Base-by-base conservation (phyloP, 257 asterid genomes). In the Solanum piurae region DNA sequence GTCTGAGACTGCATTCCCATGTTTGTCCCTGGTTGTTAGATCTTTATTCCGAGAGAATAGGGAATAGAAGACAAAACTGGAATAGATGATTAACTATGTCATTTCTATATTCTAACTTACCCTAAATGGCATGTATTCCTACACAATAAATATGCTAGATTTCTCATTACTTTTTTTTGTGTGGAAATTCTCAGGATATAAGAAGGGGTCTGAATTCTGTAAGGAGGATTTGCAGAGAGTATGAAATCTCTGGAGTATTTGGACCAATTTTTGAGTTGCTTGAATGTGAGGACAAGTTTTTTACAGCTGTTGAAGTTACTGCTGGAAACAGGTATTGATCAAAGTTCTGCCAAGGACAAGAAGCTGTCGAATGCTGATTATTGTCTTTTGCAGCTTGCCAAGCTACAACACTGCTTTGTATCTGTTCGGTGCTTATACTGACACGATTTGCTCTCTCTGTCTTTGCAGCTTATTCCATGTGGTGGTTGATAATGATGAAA, bases 301-400 rank as follows among this genome's bases (percentile, higher is more conserved):
- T 96, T 94, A 97, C 99, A 16, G 99, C 99, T 88, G 99, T 97
- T 87, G 99, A 97, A 93, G 99, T 96, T 86, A 97, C 99, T 91
- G 99, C 99, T 90, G 99, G 98, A 89, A 97, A 95, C 93, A 97
- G 99, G 99, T 96, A 49, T n/a, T 33, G 72, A 52, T 82, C 31
- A 49, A 82, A 82, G 86, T 46, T 82, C 29, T 49, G 58, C 82
- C 66, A 76, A 52, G 74, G 76, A 83, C 88, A 76, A 20, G 69
- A 82, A 82, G 69, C 68, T 80, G 68, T 34, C 29, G 62, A 52
- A 58, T 58, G 25, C 66, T 58, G 31, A 20, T 49, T 82, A 49
- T 82, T 49, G 86, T 49, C 44, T 82, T 82, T 18, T 82, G 86
- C 71, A 49, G 69, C 86, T 82, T 82, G 86, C 66, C 69, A 49